phyloP scores from a whole-genome alignment of 305 asterid genomes.

The Fraxinus ornus region DNA sequence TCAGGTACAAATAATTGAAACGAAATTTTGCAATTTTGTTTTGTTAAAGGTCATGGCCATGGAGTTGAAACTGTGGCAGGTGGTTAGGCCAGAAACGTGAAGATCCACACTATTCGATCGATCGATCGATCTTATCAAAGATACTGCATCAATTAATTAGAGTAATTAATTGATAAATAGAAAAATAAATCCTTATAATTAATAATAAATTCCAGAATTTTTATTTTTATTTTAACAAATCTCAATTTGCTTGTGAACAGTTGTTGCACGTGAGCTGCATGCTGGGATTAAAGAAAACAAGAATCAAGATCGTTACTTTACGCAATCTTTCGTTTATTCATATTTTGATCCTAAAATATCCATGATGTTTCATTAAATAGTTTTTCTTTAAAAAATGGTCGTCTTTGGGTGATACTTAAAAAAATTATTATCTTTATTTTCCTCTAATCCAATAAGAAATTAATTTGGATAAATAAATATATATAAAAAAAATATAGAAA shows the following conservation, averaged over 20 bases:
- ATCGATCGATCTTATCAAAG: neutral
- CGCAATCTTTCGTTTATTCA: neutral
- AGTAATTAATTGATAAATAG: neutral
- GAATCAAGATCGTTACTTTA: neutral
- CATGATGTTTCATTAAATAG: neutral
- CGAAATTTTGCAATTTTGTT: neutral
- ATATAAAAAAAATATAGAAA: neutral
- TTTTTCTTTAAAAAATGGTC: neutral
- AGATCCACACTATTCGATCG: neutral
- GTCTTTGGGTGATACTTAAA: neutral
- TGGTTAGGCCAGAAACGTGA: neutral
- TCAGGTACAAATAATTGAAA: neutral
- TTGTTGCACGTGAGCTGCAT: conserved; percentile 28
- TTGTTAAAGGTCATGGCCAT: neutral
- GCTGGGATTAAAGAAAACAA: neutral
- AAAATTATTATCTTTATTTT: neutral
- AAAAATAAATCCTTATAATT: neutral
- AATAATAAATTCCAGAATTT: neutral
- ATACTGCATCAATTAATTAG: neutral
- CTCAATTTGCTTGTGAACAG: neutral
- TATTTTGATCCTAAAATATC: neutral
- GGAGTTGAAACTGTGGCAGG: neutral
- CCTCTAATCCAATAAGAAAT: neutral
- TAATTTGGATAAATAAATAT: too few relatives aligned
- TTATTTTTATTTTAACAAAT: neutral